Conservation (phyloP, 495 filamentous ascomycete species). For the Sphaerosporella brunnea region DNA sequence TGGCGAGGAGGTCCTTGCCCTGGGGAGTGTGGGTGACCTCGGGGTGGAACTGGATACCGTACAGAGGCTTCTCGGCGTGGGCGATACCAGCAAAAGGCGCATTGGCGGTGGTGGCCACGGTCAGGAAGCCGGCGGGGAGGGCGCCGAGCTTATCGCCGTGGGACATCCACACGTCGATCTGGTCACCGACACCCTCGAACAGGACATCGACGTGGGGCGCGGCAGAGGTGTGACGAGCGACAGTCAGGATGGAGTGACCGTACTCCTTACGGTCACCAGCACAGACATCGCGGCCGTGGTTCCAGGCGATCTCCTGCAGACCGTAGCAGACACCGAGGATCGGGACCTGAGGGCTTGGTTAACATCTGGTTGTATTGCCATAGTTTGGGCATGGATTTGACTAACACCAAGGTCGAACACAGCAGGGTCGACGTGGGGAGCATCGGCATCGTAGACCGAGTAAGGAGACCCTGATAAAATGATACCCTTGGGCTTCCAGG, state of each 20-base stretch:
- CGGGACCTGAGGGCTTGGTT: slow-evolving; percentile 32
- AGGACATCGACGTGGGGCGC: slow-evolving; percentile 48
- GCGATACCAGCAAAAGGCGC: slow-evolving; percentile 68
- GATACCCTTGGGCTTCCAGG: slow-evolving; percentile 67
- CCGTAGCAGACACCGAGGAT: slow-evolving; percentile 70
- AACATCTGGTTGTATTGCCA: too few relatives aligned
- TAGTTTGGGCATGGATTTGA: too few relatives aligned
- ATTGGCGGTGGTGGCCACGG: slow-evolving; percentile 56
- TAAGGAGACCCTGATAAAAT: slow-evolving; percentile 62
- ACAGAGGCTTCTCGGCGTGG: slow-evolving; percentile 47
- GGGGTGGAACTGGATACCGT: slow-evolving; percentile 75
- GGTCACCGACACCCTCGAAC: slow-evolving; percentile 49
- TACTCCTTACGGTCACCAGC: slow-evolving; percentile 58
- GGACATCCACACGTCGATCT: slow-evolving; percentile 65
- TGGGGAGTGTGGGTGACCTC: slow-evolving; percentile 57
- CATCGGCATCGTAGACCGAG: slow-evolving; percentile 52
- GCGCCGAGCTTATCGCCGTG: slow-evolving; percentile 67
- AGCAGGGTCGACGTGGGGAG: slow-evolving; percentile 61
- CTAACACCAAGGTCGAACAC: slow-evolving; percentile 51
- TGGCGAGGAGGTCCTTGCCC: slow-evolving; percentile 49
- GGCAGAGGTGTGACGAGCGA: slow-evolving; percentile 33
- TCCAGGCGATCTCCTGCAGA: slow-evolving; percentile 67
- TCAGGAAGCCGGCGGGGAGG: slow-evolving; percentile 52
- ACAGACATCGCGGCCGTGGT: slow-evolving; percentile 50
- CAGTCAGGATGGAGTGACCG: slow-evolving; percentile 43